Evolutionary conservation across 2,329 filamentous ascomycete genomes (phyloP), one percentile per base, ranked within the genome.

Genomic region (Onygena corvina): DNA sequence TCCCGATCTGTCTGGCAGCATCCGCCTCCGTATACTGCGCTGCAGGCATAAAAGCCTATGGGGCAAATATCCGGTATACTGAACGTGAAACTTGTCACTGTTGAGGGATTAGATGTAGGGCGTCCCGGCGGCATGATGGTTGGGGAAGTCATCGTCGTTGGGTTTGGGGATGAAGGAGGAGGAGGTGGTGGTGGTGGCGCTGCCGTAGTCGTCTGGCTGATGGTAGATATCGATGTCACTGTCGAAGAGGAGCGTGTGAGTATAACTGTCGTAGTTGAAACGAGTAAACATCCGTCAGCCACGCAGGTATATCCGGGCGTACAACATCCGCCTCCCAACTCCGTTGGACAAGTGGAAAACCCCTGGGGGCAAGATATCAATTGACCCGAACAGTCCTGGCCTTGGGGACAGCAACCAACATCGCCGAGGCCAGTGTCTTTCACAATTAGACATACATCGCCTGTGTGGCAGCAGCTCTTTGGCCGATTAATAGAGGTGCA

Each of bases 1-100:
- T 94, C 77, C 16, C 89, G 79, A 1, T 87, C 89, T 0, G 86
- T 88, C 50, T 84, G 84, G 68, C 90, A 96, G 70, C 90, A 96
- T 16, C 87, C 87, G 11, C 85, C 87, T 1, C 76, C 71, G 52
- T 89, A 86, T 52, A 81, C 80, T 1, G 90, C 90, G 2, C 82
- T 78, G 66, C 90, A 96, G 46, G 86, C 83, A 65, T 96, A 96
- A 71, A 89, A 96, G 2, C 89, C 89, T 0, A 83, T 89, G 0
- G 90, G 90, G 58, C 90, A 96, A 58, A 75, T 60, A 6, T 64
- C 59, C 29, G 54, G 71, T 12, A 60, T 57, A 3, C 56, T 61
- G 44, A 58, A 54, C 40, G 63, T 56, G 14, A 52, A 52, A 47
- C 55, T 47, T 4, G 61, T 57, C 1, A 65, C 66, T 63, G 58